Evolutionary conservation across 257 asterid genomes (phyloP).

Genomic region (Orobanche coerulescens): DNA sequence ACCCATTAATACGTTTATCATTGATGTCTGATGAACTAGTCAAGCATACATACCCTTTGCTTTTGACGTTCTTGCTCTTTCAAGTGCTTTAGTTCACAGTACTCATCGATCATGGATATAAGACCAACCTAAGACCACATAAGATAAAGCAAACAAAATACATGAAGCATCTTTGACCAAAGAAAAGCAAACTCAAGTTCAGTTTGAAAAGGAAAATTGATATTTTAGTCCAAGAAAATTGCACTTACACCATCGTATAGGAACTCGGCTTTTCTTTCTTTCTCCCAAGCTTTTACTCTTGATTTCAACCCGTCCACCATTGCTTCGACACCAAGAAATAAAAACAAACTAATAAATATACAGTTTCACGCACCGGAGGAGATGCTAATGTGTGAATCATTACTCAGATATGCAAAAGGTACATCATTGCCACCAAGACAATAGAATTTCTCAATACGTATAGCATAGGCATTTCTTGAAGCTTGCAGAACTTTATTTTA

Average conservation of each 20-base stretch:
- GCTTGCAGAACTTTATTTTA: not conserved
- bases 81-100: slow-evolving; percentile 53
- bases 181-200: not conserved
- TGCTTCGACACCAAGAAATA: slow-evolving; percentile 29
- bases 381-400: not conserved
- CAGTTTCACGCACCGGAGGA: not conserved
- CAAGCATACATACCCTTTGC: slow-evolving; percentile 49
- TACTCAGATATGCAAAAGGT: not conserved
- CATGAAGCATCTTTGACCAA: too few relatives aligned
- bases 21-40: slow-evolving; percentile 11
- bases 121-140: slow-evolving; percentile 51
- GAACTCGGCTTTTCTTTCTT: slow-evolving; percentile 60
- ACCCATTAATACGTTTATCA: too few relatives aligned
- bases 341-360: not conserved
- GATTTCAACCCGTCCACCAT: slow-evolving; percentile 62
- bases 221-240: slow-evolving; percentile 6
- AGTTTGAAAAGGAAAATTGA: not conserved
- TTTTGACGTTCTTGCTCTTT: slow-evolving; percentile 75
- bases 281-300: slow-evolving; percentile 71
- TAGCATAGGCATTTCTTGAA: not conserved
- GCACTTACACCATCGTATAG: slow-evolving; percentile 78
- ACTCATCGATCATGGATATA: slow-evolving; percentile 58
- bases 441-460: not conserved
- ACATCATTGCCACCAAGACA: not conserved
- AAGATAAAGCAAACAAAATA: not conserved